These are phyloP conservation scores for Larix sibirica DNA, from an alignment of 83 land plant species.

Conservation along the genomic window DNA sequence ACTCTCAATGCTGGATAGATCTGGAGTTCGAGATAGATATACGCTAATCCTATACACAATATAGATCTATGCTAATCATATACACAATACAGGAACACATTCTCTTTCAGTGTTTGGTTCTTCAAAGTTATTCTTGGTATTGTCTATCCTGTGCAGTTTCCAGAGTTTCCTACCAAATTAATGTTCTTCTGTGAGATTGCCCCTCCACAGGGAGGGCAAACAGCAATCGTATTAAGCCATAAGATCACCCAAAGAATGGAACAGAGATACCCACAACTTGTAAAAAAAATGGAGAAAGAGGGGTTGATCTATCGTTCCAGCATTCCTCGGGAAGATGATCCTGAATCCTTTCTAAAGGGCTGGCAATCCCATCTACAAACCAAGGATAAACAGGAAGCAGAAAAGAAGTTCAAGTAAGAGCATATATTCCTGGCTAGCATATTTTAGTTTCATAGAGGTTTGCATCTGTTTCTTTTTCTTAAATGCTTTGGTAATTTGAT, in stretches of 20 bases:
- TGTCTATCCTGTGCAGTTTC: too few species aligned
- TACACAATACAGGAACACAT: too few species aligned
- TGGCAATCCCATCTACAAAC: constrained; percentile 31
- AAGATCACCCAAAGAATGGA: constrained; percentile 19
- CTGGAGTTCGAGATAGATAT: too few species aligned
- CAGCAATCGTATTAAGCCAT: constrained; percentile 29
- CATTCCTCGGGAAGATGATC: constrained; percentile 18
- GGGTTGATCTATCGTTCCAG: neutral
- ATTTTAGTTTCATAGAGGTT: too few species aligned
- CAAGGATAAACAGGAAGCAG: constrained; percentile 21
- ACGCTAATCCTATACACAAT: too few species aligned
- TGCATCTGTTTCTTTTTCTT: neutral
- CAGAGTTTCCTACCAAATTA: constrained; percentile 24
- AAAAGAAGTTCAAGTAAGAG: constrained; percentile 20
- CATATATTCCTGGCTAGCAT: too few species aligned
- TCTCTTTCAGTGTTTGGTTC: too few species aligned
- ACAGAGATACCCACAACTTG: constrained; percentile 17
- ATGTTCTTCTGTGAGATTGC: constrained; percentile 30
- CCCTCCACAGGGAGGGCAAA: constrained; percentile 35
- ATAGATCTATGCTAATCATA: too few species aligned
- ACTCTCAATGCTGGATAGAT: too few species aligned
- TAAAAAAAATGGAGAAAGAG: constrained; percentile 2
- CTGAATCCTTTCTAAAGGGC: constrained; percentile 19
- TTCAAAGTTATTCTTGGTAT: too few species aligned
- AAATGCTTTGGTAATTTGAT: too few species aligned